phyloP scores from a whole-genome alignment of 768 basidiomycete species.

The Suillus cothurnatus region DNA sequence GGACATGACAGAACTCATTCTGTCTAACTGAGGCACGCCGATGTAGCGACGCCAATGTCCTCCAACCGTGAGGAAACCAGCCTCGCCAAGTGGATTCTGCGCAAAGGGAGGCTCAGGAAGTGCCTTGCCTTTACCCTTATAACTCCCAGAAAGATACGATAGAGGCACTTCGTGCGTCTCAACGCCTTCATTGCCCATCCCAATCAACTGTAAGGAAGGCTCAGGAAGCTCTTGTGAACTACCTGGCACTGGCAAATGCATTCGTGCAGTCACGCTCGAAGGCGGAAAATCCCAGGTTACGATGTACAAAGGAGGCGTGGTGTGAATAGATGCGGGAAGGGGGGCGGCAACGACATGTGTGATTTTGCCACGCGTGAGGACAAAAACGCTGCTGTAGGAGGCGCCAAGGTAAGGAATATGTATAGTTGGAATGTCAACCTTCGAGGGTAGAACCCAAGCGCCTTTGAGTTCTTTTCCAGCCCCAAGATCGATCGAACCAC shows the following conservation, averaged over 20 bases:
- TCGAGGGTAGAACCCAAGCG: constrained; percentile 29
- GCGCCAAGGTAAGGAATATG: constrained; percentile 22
- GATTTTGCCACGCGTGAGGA: constrained; percentile 69
- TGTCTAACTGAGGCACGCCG: constrained; percentile 38
- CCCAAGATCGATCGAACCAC: constrained; percentile 48
- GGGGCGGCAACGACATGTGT: constrained; percentile 73
- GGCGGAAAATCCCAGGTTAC: constrained; percentile 64
- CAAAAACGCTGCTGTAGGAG: constrained; percentile 47
- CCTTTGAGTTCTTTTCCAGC: constrained; percentile 37
- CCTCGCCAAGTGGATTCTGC: constrained; percentile 66
- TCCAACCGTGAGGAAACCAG: constrained; percentile 47
- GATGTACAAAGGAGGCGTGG: constrained; percentile 52
- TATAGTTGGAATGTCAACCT: constrained; percentile 26
- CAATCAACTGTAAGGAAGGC: constrained; percentile 67
- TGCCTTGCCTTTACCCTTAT: constrained; percentile 48
- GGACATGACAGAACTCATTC: constrained; percentile 50
- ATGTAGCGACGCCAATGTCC: constrained; percentile 48
- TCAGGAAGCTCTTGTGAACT: constrained; percentile 18
- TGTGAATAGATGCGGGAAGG: constrained; percentile 52
- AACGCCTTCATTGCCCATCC: constrained; percentile 69
- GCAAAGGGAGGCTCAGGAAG: constrained; percentile 49
- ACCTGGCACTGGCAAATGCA: constrained; percentile 38
- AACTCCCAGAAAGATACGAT: constrained; percentile 40
- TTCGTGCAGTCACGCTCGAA: constrained; percentile 52
- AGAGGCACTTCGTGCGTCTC: constrained; percentile 73